Evolutionary conservation across 139 green algal species (phyloP), one percentile per base, ranked within the genome.

Genomic region (Ulvella scutata): DNA sequence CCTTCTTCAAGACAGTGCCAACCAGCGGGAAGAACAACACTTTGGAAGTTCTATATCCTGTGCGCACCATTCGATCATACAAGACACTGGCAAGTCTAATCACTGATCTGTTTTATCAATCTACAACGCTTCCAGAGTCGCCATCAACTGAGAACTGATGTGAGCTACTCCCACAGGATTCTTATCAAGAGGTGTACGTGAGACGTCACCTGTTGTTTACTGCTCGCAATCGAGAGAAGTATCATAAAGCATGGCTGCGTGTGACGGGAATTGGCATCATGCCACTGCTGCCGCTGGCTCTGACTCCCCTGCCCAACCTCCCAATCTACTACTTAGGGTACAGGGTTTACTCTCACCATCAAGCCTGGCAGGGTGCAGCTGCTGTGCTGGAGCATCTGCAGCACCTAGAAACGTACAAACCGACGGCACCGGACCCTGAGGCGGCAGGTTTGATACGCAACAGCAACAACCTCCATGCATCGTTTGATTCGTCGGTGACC

Each of bases 331-430:
- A 67, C 51, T 36, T 67, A n/a, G 51, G 9, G 20, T 67, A 67
- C 51, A n/a, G 51, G 17, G 51, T 67, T n/a, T 67, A 67, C 51
- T 67, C 51, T 26, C 51, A 67, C 20, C 13, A 26, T 26, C 51
- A 10, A 6, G 51, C 51, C 6, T 26, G 17, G 31, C n/a, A n/a
- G 9, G 51, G 51, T 13, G 51, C 51, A 34, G 51, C 0, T 6
- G 17, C 51, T 9, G 51, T 67, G 51, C 20, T 67, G 17, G 51
- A 67, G 51, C 33, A 67, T 26, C 51, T 67, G 13, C n/a, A 67
- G 20, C 51, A 67, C 51, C 51, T 67, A n/a, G 51, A 67, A 29
- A 67, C 51, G 51, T 67, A 67, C 51, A 67, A 67, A 26, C 51
- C 51, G 9, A 36, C 51, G 6, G 51, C 51, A n/a, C 51, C 51